These are phyloP conservation scores for Dendrobium officinale DNA, from an alignment of 106 monocot genomes.

Conservation along the genomic window DNA sequence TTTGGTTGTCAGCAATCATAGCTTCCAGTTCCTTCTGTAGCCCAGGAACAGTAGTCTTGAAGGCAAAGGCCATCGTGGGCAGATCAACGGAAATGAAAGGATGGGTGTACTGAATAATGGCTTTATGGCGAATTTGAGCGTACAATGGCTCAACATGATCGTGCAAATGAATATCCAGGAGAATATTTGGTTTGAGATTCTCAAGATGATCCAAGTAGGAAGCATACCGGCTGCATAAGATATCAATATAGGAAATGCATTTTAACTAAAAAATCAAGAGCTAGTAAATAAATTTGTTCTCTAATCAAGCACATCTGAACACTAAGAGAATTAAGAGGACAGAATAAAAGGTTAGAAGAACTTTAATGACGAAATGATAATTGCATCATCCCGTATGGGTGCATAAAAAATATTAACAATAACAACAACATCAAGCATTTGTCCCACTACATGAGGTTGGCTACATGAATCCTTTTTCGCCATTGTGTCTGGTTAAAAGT, in stretches of 20 bases:
- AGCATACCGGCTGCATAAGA: slow-evolving; percentile 69
- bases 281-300: neutral
- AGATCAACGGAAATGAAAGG: slow-evolving; percentile 96
- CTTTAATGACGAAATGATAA: too few relatives aligned
- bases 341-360: too few relatives aligned
- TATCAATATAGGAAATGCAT: neutral
- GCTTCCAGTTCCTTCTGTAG: slow-evolving; percentile 92
- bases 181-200: slow-evolving; percentile 65
- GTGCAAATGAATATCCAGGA: slow-evolving; percentile 86
- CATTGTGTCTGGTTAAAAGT: too few relatives aligned
- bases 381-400: too few relatives aligned
- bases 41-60: slow-evolving; percentile 67
- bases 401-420: too few relatives aligned
- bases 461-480: too few relatives aligned
- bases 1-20: slow-evolving; percentile 84
- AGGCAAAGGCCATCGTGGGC: slow-evolving; percentile 80
- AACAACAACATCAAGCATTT: too few relatives aligned
- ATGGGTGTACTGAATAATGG: slow-evolving; percentile 91
- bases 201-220: slow-evolving; percentile 94
- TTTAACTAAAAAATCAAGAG: neutral
- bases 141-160: slow-evolving; percentile 82
- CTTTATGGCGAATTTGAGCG: slow-evolving; percentile 86
- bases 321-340: too few relatives aligned
- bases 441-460: too few relatives aligned
- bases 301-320: too few relatives aligned